Evolutionary conservation across 192 early-diverging fungal genomes (phyloP).

Genomic region (Diversispora epigaea): DNA sequence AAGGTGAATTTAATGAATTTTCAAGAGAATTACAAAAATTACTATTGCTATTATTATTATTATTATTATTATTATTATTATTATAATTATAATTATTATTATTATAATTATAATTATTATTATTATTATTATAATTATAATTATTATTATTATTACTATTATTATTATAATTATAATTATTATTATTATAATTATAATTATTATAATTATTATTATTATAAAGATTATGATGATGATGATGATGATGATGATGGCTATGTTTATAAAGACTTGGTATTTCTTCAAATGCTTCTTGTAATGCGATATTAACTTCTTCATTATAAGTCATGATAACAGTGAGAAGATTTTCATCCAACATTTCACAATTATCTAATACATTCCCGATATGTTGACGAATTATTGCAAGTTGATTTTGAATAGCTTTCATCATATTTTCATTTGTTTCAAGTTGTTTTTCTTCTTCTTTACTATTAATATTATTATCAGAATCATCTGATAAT

Average conservation of each 20-base stretch:
- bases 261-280: constrained; percentile 11
- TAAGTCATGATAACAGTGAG: constrained; percentile 16
- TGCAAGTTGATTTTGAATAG: constrained; percentile 10
- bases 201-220: too few species aligned
- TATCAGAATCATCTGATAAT: background rate
- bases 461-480: background rate
- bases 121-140: too few species aligned
- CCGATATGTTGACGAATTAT: background rate
- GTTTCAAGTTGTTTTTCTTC: background rate
- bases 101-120: too few species aligned
- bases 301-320: constrained; percentile 26
- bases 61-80: too few species aligned
- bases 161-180: too few species aligned
- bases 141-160: too few species aligned
- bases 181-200: too few species aligned
- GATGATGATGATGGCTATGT: background rate
- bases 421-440: constrained; percentile 2
- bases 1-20: background rate
- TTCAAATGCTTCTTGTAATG: constrained; percentile 14
- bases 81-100: too few species aligned
- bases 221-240: background rate
- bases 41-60: too few species aligned
- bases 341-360: constrained; percentile 5
- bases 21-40: too few species aligned
- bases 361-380: constrained; percentile 1